phyloP scores from a whole-genome alignment of 2,329 filamentous ascomycete genomes.

The Colletotrichum sp. region DNA sequence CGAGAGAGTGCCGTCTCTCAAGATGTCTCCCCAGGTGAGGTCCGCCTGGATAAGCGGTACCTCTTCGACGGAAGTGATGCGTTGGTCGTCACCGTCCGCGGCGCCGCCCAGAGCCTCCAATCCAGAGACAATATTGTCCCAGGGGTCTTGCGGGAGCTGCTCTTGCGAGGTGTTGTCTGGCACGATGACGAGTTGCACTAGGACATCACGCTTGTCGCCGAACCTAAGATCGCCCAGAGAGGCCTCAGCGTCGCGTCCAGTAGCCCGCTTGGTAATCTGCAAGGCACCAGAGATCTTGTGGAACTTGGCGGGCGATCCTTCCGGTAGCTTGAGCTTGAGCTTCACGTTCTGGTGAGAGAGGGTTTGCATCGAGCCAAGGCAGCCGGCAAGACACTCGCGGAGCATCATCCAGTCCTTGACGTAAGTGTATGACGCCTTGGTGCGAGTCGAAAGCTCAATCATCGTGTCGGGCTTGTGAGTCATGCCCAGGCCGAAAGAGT shows the following conservation, averaged over 20 bases:
- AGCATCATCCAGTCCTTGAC: slow-evolving; percentile 99
- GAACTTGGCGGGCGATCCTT: slow-evolving; percentile 97
- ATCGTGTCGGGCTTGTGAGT: slow-evolving; percentile 99
- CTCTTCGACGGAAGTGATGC: slow-evolving; percentile 87
- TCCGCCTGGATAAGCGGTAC: slow-evolving; percentile 95
- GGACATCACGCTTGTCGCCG: slow-evolving; percentile 90
- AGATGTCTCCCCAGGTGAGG: slow-evolving; percentile 89
- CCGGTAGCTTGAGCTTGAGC: slow-evolving; percentile 89
- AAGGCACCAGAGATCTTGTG: slow-evolving; percentile 97
- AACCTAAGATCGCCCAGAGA: slow-evolving; percentile 91
- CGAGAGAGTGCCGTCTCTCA: slow-evolving; percentile 84
- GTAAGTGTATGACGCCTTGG: slow-evolving; percentile 96
- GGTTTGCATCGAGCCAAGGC: slow-evolving; percentile 88
- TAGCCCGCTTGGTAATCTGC: slow-evolving; percentile 95
- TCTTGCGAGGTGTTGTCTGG: slow-evolving; percentile 86
- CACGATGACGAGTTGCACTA: slow-evolving; percentile 91
- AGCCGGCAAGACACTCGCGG: slow-evolving; percentile 92
- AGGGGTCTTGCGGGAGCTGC: slow-evolving; percentile 87
- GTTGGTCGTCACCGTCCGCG: slow-evolving; percentile 83
- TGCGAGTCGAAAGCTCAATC: slow-evolving; percentile 94
- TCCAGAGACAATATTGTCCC: slow-evolving; percentile 96
- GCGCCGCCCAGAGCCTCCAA: slow-evolving; percentile 91
- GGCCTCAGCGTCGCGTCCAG: slow-evolving; percentile 92
- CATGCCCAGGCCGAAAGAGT: slow-evolving; percentile 94
- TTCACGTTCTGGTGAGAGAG: slow-evolving; percentile 99